These are phyloP conservation scores for Oidium heveae DNA, from an alignment of 2,329 filamentous ascomycete species.

Conservation along the genomic window DNA sequence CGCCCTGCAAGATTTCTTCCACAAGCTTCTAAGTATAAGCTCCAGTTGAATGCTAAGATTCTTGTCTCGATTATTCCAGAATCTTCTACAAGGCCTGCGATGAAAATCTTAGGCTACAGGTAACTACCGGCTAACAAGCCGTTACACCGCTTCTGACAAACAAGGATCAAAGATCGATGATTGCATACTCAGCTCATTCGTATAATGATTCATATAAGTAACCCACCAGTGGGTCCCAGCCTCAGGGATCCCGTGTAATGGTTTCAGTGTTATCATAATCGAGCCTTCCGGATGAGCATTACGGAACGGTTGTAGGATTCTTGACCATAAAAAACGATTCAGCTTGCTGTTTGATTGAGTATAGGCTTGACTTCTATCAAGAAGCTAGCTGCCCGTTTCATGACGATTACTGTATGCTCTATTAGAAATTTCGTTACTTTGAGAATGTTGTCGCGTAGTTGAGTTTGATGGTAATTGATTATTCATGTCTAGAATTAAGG, in stretches of 20 bases:
- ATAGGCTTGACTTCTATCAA: not conserved
- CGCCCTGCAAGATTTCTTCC: too few relatives aligned
- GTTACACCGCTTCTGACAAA: not conserved
- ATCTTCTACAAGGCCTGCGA: too few relatives aligned
- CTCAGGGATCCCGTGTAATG: constrained; percentile 1
- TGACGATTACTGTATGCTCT: not conserved
- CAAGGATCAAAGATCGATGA: not conserved
- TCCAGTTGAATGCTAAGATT: too few relatives aligned
- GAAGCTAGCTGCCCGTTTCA: not conserved
- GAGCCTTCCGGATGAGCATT: not conserved
- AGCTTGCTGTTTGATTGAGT: not conserved
- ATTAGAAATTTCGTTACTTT: not conserved
- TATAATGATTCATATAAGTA: not conserved
- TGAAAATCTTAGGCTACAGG: too few relatives aligned
- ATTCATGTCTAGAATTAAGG: not conserved
- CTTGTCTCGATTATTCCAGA: too few relatives aligned
- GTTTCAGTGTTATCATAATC: not conserved
- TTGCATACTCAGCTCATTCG: not conserved
- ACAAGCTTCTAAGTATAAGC: too few relatives aligned
- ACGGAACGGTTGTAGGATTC: not conserved
- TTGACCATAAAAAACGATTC: not conserved
- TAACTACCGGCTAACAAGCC: too few relatives aligned
- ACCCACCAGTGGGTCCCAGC: constrained; percentile 2
- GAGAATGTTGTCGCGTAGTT: not conserved
- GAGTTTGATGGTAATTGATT: not conserved